Evolutionary conservation across 345 rosid genomes (phyloP).

Genomic region (Sapria himalayana): DNA sequence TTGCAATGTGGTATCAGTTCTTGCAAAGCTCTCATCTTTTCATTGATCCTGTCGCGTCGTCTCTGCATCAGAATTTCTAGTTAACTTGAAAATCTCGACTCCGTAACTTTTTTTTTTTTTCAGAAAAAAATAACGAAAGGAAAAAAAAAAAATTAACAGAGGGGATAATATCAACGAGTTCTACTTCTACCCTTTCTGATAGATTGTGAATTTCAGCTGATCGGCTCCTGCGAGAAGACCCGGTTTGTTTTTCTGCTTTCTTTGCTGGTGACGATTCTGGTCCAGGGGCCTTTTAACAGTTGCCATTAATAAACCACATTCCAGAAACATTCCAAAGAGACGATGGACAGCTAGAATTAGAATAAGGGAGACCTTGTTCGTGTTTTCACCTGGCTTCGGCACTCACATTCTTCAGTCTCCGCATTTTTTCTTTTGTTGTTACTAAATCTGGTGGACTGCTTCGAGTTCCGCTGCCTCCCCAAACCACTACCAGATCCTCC

Average conservation of each 20-base stretch:
- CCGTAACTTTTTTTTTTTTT: no score
- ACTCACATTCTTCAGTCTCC: constrained; percentile 29
- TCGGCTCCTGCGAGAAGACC: constrained; percentile 30
- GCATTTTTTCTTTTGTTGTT: constrained; percentile 37
- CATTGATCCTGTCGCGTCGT: constrained; percentile 77
- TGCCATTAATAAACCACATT: background rate
- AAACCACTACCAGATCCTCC: constrained; percentile 55
- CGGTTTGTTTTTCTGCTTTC: constrained; percentile 19
- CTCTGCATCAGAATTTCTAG: constrained; percentile 20
- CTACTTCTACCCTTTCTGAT: constrained; percentile 47
- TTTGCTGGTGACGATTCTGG: constrained; percentile 13
- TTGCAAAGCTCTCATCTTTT: constrained; percentile 71
- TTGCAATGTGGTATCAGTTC: constrained; percentile 82
- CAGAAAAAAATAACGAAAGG: no score
- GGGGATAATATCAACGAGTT: no score
- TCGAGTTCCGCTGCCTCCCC: constrained; percentile 20
- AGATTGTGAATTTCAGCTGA: constrained; percentile 65
- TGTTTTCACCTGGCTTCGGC: constrained; percentile 36
- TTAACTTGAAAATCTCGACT: background rate
- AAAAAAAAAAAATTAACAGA: no score
- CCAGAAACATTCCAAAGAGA: background rate
- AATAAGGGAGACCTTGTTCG: background rate
- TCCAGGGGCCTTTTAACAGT: constrained; percentile 25
- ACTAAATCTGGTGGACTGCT: constrained; percentile 16
- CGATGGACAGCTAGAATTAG: background rate